Base-by-base conservation (phyloP, 2,329 filamentous ascomycete species). In the Colletotrichum viniferum region DNA sequence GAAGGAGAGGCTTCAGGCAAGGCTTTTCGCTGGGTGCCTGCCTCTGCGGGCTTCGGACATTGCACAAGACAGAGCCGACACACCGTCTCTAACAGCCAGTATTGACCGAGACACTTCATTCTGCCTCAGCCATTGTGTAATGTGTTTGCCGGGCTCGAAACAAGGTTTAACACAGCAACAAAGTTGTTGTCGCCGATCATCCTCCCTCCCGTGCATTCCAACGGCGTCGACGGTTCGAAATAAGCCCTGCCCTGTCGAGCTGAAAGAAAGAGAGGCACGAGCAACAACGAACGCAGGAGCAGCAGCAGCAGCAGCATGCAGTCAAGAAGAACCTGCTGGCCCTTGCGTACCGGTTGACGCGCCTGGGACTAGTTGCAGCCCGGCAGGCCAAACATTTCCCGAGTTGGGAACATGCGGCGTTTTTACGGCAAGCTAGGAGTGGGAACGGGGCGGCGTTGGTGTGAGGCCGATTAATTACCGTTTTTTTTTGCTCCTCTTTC, bases 31-130 rank as follows among this genome's bases (percentile, higher is more conserved):
- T 21, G 43, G 43, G 36, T 34, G 34, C 28, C 16, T 24, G 36
- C 10, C 36, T 66, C 6, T 67, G 43, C 64, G 34, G 28, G 18
- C 36, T 55, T 69, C 58, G 64, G 48, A 69, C 58, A 68, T 64
- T 34, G 69, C 43, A 55, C 36, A 24, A 73, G 69, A 63, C 73
- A 68, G 58, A 48, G n/a, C 43, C 21, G 36, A 52, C 52, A 34
- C 16, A 61, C 34, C 38, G 62, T 61, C n/a, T 9, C 30, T 14
- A 43, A 43, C 38, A 32, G 16, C 36, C 14, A 61, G n/a, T 61
- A 28, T 48, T 24, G 58, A 34, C 69, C 64, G 73, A 76, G 73
- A 73, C 73, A 73, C 43, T 24, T 55, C 16, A 32, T 32, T 21
- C 60, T 28, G 55, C 34, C 24, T 14, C 21, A 58, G 48, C 24